Evolutionary conservation across 2,329 filamentous ascomycete genomes (phyloP), one percentile per base, ranked within the genome.

Genomic region (Emergomyces orientalis): DNA sequence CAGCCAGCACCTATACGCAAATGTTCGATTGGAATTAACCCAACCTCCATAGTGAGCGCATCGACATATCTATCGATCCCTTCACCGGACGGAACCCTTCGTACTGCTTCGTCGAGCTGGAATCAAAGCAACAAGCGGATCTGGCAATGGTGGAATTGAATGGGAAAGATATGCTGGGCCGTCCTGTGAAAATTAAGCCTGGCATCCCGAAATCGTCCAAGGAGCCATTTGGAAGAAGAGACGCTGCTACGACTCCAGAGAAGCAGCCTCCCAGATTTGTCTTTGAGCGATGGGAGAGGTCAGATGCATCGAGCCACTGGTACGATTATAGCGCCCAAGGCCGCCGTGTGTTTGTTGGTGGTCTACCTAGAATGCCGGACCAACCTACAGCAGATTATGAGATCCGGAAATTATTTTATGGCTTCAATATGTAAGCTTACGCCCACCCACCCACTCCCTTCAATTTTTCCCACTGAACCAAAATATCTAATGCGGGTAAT

Each of bases 61-160:
- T 90, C 66, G 85, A 88, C 71, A 87, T 90, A 68, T 86, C 86
- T 0, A 80, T 88, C 61, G 87, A 90, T 69, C 82, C 86, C 1
- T 84, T 88, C 72, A 87, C 83, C 37, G 84, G 82, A 49, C 80
- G 87, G 54, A 90, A 90, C 71, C 87, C 87, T 0, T 87, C 86
- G 45, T 90, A 89, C 75, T 90, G 87, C 76, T 90, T 91, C 68
- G 83, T 90, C 55, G 87, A 90, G 69, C 83, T 90, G 63, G 73
- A 74, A 55, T 80, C 78, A 56, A 79, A 79, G 55, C 82, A 83
- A 34, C 77, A 84, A 37, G 87, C 87, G 2, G 78, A 83, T 4
- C 72, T 73, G 1, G 85, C 84, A 1, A 84, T 89, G 71, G 69
- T 73, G n/a, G 76, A 80, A 14, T 75, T 90, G 52, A 78, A 83